These are phyloP conservation scores for Kluyveromyces nonfermentans DNA, from an alignment of 805 yeast genomes.

Conservation along the genomic window DNA sequence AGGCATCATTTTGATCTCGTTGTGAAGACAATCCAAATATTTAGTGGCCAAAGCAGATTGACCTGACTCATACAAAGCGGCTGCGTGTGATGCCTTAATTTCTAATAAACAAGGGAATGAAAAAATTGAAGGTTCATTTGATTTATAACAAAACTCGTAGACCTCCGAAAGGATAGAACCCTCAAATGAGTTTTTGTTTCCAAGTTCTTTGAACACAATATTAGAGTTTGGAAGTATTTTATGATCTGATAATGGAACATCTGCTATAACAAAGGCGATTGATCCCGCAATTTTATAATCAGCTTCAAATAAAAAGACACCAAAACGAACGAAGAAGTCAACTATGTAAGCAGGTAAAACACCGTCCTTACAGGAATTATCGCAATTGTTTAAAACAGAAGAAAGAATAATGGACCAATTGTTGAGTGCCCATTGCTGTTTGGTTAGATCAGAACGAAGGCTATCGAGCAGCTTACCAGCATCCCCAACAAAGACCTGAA, in stretches of 20 bases:
- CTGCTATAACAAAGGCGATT: slow-evolving; percentile 39
- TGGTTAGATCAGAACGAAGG: slow-evolving; percentile 32
- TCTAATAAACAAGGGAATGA: slow-evolving; percentile 46
- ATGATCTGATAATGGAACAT: slow-evolving; percentile 34
- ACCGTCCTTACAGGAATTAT: neutral
- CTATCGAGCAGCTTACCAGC: slow-evolving; percentile 44
- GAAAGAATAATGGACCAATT: slow-evolving; percentile 45
- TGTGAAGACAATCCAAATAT: slow-evolving; percentile 45
- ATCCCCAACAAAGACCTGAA: slow-evolving; percentile 58
- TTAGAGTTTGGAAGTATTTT: slow-evolving; percentile 23
- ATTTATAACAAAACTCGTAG: slow-evolving; percentile 45
- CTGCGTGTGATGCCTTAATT: slow-evolving; percentile 59
- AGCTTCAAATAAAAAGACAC: slow-evolving; percentile 34
- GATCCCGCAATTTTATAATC: slow-evolving; percentile 33
- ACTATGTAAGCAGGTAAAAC: slow-evolving; percentile 21
- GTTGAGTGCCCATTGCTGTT: slow-evolving; percentile 39
- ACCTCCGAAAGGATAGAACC: slow-evolving; percentile 53
- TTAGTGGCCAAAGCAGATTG: slow-evolving; percentile 47
- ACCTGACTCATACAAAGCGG: slow-evolving; percentile 60
- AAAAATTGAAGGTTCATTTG: slow-evolving; percentile 26
- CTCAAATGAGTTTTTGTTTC: slow-evolving; percentile 33
- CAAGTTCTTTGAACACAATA: slow-evolving; percentile 33
- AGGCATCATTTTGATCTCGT: slow-evolving; percentile 31
- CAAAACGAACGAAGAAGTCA: slow-evolving; percentile 43
- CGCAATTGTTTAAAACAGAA: slow-evolving; percentile 31